phyloP scores from a whole-genome alignment of 2,329 filamentous ascomycete species.

The Onygenales sp. region DNA sequence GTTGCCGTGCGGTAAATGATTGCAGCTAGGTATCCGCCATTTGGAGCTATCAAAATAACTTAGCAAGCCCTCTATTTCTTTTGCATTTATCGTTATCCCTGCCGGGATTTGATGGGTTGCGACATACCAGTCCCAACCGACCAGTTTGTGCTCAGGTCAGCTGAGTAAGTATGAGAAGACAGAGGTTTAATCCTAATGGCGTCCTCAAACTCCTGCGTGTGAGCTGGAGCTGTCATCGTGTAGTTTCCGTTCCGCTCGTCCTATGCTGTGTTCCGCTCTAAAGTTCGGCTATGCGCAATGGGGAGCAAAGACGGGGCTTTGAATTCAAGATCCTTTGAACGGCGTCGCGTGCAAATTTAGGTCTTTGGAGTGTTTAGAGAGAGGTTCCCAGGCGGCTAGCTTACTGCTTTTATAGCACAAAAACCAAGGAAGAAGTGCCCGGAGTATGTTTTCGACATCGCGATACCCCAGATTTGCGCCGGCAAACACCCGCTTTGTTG shows the following conservation, averaged over 20 bases:
- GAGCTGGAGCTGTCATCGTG: background rate
- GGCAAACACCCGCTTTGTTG: background rate
- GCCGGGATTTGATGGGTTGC: background rate
- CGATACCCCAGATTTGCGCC: background rate
- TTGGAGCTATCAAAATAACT: background rate
- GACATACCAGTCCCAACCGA: constrained; percentile 1
- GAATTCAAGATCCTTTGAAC: too few species aligned
- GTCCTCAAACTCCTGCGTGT: background rate
- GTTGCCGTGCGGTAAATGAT: background rate
- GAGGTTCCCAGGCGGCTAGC: too few species aligned
- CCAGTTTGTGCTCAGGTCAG: background rate
- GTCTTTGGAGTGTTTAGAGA: too few species aligned
- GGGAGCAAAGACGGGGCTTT: too few species aligned
- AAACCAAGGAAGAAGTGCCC: too few species aligned
- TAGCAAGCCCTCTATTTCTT: background rate
- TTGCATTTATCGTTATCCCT: too few species aligned
- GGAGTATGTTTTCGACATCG: too few species aligned
- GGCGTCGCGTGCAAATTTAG: too few species aligned
- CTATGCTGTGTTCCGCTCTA: background rate
- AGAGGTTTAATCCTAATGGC: background rate
- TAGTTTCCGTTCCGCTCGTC: background rate
- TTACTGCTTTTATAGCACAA: too few species aligned
- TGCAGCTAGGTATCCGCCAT: constrained; percentile 1
- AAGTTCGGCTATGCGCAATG: too few species aligned
- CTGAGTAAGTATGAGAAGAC: constrained; percentile 1